Conservation (phyloP, 257 asterid species). For the Solanum chmielewskii region DNA sequence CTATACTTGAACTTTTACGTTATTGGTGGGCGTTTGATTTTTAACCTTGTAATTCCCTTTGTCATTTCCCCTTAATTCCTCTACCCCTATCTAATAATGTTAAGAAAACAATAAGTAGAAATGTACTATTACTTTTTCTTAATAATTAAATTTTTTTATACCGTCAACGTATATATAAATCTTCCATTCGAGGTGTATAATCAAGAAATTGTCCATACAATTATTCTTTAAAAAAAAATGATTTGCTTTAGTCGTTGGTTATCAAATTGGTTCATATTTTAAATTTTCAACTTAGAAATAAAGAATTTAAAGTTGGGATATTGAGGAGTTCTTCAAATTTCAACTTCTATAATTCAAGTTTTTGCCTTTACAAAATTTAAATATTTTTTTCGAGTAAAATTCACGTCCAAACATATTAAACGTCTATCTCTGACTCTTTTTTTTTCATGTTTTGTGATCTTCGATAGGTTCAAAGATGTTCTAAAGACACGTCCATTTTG, state of each 20-base stretch:
- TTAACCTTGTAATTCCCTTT: background rate
- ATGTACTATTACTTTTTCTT: background rate
- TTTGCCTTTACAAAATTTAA: background rate
- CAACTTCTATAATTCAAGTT: background rate
- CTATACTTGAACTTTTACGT: background rate
- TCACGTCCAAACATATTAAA: background rate
- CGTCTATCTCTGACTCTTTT: background rate
- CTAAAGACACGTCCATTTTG: conserved; percentile 30
- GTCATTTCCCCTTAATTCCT: background rate
- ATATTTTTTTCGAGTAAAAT: background rate
- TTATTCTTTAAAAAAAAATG: background rate
- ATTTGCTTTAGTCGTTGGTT: background rate
- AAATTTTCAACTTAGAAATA: background rate
- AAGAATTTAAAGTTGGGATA: background rate
- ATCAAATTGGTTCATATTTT: background rate
- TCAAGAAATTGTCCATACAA: background rate
- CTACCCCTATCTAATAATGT: too few species aligned
- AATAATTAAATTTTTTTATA: background rate
- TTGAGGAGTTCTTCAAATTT: background rate
- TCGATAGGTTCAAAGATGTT: conserved; percentile 41
- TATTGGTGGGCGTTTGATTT: background rate
- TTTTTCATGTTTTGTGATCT: background rate
- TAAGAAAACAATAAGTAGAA: too few species aligned
- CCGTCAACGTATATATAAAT: background rate
- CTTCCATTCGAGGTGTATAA: background rate